These are phyloP conservation scores for Punica granatum DNA, from an alignment of 345 rosid genomes.

Conservation along the genomic window DNA sequence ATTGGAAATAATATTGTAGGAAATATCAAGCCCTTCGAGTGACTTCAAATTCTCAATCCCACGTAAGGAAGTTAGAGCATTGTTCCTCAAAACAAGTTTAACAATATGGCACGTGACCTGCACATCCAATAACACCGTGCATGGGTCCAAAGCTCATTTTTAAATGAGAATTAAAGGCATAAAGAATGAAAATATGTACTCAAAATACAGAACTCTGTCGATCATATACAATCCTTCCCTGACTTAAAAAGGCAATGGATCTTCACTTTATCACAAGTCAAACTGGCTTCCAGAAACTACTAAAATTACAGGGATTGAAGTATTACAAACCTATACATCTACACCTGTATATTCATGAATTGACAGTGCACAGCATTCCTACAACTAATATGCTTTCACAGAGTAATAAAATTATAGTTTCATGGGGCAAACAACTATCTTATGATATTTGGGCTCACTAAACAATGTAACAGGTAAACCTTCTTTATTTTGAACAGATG, in stretches of 20 bases:
- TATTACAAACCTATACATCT: not conserved
- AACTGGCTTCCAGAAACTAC: not conserved
- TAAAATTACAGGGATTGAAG: not conserved
- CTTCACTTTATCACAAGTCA: not conserved
- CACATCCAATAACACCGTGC: slow-evolving; percentile 37
- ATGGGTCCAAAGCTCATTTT: slow-evolving; percentile 26
- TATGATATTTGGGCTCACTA: not conserved
- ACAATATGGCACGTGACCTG: slow-evolving; percentile 82
- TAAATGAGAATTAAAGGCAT: slow-evolving; percentile 10
- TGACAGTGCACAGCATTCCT: not conserved
- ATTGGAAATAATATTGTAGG: slow-evolving; percentile 84
- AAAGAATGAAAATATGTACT: not conserved
- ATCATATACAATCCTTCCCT: not conserved
- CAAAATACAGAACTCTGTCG: not conserved
- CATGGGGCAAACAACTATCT: not conserved
- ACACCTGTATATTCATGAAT: no score
- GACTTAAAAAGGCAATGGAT: not conserved
- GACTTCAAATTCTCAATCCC: slow-evolving; percentile 97
- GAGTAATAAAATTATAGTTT: not conserved
- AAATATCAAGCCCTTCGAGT: slow-evolving; percentile 93
- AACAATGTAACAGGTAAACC: not conserved
- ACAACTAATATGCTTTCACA: not conserved
- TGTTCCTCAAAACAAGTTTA: slow-evolving; percentile 93
- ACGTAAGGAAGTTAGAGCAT: slow-evolving; percentile 72
- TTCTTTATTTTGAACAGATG: not conserved